These are phyloP conservation scores for Nakazawaea ishiwadae DNA, from an alignment of 805 yeast species.

Conservation along the genomic window DNA sequence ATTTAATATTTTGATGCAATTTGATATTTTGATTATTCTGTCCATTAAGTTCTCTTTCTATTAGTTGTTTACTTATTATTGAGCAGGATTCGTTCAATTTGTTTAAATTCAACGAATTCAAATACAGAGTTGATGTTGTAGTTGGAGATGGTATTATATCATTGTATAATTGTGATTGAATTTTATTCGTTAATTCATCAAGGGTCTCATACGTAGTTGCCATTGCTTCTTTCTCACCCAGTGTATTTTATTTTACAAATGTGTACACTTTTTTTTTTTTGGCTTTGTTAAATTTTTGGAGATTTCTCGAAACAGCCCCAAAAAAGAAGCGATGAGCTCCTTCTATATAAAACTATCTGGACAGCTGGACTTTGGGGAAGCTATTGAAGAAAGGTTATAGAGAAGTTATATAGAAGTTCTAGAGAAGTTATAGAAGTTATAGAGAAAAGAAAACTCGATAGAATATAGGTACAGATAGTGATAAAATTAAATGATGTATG, in stretches of 20 bases:
- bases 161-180: neutral
- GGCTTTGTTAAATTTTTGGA: neutral
- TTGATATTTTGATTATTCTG: neutral
- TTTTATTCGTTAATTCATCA: neutral
- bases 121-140: neutral
- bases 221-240: neutral
- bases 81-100: conserved; percentile 5
- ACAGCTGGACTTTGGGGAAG: too few relatives aligned
- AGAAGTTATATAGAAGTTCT: too few relatives aligned
- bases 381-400: too few relatives aligned
- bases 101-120: conserved; percentile 5
- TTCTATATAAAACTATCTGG: too few relatives aligned
- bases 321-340: too few relatives aligned
- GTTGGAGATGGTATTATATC: neutral
- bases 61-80: conserved; percentile 4
- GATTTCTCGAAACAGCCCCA: too few relatives aligned
- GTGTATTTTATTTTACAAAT: neutral
- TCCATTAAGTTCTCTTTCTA: neutral
- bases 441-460: neutral
- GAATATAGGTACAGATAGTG: neutral
- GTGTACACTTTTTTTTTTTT: neutral
- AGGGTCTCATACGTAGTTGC: neutral
- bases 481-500: conserved; percentile 3
- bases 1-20: neutral
- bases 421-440: neutral